Percentiles rank a stretch among this genome's conserved stretches.
These are phyloP conservation scores for Moesziomyces aphidis DNA, from an alignment of 1,284 basidiomycete species.

Conservation along the genomic window DNA sequence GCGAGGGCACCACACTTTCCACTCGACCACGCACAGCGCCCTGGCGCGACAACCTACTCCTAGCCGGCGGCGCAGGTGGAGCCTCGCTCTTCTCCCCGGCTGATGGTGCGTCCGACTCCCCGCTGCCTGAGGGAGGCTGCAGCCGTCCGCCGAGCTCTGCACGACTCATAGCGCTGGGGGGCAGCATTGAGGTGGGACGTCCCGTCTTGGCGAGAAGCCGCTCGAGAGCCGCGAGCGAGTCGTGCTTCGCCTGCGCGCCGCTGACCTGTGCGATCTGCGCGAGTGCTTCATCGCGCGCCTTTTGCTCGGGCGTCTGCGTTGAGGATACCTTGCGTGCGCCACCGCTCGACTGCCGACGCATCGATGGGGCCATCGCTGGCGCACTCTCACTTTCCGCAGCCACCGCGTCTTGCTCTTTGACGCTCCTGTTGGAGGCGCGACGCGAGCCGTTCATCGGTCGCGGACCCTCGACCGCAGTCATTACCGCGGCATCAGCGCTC, in stretches of 20 bases:
- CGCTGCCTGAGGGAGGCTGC: conserved; percentile 1
- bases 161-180: conserved; percentile 12
- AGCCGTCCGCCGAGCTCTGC: conserved; percentile 23
- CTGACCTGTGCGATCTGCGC: conserved; percentile 47
- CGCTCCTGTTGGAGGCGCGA: background rate
- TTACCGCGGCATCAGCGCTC: background rate
- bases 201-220: conserved; percentile 40
- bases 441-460: conserved; percentile 2
- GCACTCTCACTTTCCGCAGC: background rate
- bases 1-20: conserved; percentile 1
- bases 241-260: conserved; percentile 21
- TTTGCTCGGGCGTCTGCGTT: conserved; percentile 26
- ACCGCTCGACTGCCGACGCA: too few relatives aligned
- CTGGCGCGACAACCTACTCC: conserved; percentile 25
- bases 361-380: background rate
- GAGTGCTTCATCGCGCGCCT: conserved; percentile 41
- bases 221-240: conserved; percentile 49
- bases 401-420: background rate
- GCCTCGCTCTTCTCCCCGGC: background rate
- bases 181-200: conserved; percentile 27
- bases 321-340: background rate
- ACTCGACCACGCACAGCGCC: conserved; percentile 21
- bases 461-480: background rate
- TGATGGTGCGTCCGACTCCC: background rate
- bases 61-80: background rate